These are phyloP conservation scores for Cutaneotrichosporon spelunceum DNA, from an alignment of 1,284 basidiomycete genomes.

Conservation along the genomic window DNA sequence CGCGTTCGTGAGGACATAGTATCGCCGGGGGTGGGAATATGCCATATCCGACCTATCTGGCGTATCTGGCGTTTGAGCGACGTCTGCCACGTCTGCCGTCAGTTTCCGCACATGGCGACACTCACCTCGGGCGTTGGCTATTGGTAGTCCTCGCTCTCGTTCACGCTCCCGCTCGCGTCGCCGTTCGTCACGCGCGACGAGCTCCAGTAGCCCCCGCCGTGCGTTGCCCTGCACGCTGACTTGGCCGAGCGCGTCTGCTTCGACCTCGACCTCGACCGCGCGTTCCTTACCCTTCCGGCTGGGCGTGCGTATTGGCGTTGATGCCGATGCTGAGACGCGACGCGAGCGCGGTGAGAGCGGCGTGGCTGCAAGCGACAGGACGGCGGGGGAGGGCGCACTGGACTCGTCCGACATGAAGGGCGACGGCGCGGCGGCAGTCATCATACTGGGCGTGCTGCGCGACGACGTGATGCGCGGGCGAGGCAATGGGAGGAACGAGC, in stretches of 20 bases:
- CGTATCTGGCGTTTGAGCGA: background rate
- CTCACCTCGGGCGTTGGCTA: slow-evolving; percentile 1
- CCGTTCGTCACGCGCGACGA: slow-evolving; percentile 10
- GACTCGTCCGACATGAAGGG: background rate
- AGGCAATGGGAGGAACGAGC: background rate
- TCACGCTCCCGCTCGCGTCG: background rate
- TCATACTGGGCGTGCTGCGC: background rate
- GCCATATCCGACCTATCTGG: background rate
- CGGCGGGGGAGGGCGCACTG: background rate
- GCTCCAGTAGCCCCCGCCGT: slow-evolving; percentile 11
- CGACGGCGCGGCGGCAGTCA: background rate
- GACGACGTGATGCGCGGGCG: background rate
- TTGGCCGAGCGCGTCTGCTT: background rate
- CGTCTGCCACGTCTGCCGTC: slow-evolving; percentile 1
- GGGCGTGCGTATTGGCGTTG: slow-evolving; percentile 1
- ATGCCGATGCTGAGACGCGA: background rate
- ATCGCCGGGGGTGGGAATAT: slow-evolving; percentile 57
- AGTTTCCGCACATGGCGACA: background rate
- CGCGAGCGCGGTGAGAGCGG: slow-evolving; percentile 2
- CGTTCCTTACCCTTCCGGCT: slow-evolving; percentile 21
- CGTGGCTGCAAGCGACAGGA: background rate
- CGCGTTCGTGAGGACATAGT: slow-evolving; percentile 88
- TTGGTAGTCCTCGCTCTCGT: background rate
- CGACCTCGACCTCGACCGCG: slow-evolving; percentile 5
- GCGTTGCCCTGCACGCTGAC: slow-evolving; percentile 10